phyloP scores from a whole-genome alignment of 2,329 filamentous ascomycete species.

The Ophiostoma tasmaniense region DNA sequence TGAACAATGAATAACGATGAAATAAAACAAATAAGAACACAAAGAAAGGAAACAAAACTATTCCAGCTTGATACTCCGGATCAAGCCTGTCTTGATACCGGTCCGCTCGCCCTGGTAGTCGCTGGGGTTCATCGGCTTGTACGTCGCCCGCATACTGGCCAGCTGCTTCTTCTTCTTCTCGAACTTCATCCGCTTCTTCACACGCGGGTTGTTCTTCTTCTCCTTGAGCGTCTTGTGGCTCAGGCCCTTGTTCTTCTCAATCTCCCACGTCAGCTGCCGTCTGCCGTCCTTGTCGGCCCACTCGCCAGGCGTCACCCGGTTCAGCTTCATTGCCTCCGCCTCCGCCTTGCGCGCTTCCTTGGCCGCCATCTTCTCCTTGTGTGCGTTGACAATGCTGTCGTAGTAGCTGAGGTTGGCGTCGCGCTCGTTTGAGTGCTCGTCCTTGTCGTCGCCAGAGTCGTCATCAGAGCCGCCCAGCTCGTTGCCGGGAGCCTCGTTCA shows the following conservation, averaged over 20 bases:
- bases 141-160: constrained; percentile 73
- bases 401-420: constrained; percentile 49
- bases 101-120: constrained; percentile 88
- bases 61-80: constrained; percentile 89
- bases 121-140: constrained; percentile 74
- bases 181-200: constrained; percentile 97
- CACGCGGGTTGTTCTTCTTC: constrained; percentile 86
- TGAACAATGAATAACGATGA: neutral
- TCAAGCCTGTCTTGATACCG: constrained; percentile 87
- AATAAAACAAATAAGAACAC: neutral
- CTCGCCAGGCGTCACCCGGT: constrained; percentile 57
- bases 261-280: constrained; percentile 84
- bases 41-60: constrained; percentile 2
- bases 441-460: constrained; percentile 61
- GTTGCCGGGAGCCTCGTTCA: neutral
- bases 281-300: constrained; percentile 75
- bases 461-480: constrained; percentile 60
- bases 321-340: constrained; percentile 53
- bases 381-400: constrained; percentile 16
- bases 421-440: constrained; percentile 67
- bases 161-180: constrained; percentile 98
- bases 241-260: constrained; percentile 96
- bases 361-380: constrained; percentile 59
- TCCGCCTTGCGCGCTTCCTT: constrained; percentile 52
- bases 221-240: constrained; percentile 63